These are phyloP conservation scores for Odontarrhena argentea DNA, from an alignment of 345 rosid species.

Conservation along the genomic window DNA sequence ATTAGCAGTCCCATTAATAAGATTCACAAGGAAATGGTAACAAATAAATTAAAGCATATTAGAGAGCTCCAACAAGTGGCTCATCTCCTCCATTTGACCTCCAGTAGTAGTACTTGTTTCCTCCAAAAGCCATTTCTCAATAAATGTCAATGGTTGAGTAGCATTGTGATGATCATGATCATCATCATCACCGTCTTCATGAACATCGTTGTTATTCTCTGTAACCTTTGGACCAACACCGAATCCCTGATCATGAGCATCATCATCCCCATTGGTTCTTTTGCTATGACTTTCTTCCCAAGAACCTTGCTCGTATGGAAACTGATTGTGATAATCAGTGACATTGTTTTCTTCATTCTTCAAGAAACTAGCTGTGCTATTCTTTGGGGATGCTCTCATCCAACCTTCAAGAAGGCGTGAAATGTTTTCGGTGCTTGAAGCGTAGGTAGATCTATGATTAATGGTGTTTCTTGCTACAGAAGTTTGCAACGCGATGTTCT, in stretches of 20 bases:
- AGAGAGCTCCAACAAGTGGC: constrained; percentile 60
- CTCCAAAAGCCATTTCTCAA: constrained; percentile 97
- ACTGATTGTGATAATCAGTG: constrained; percentile 21
- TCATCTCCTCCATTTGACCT: constrained; percentile 60
- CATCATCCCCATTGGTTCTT: constrained; percentile 13
- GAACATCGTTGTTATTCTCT: constrained; percentile 29
- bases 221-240: constrained; percentile 19
- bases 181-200: constrained; percentile 34
- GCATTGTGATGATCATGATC: constrained; percentile 34
- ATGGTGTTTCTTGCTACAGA: constrained; percentile 33
- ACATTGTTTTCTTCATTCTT: constrained; percentile 24
- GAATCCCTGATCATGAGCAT: constrained; percentile 12
- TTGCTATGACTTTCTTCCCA: constrained; percentile 36
- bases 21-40: constrained; percentile 17
- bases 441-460: constrained; percentile 53
- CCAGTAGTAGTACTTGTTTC: constrained; percentile 52
- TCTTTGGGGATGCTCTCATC: constrained; percentile 76
- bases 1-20: constrained; percentile 34
- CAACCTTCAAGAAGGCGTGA: constrained; percentile 86
- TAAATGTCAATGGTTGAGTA: constrained; percentile 70
- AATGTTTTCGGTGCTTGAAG: constrained; percentile 93
- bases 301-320: constrained; percentile 34
- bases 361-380: constrained; percentile 9
- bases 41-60: constrained; percentile 38
- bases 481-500: constrained; percentile 36